Conservation (phyloP, 768 basidiomycete species). For the Tricholoma hemisulphureum region DNA sequence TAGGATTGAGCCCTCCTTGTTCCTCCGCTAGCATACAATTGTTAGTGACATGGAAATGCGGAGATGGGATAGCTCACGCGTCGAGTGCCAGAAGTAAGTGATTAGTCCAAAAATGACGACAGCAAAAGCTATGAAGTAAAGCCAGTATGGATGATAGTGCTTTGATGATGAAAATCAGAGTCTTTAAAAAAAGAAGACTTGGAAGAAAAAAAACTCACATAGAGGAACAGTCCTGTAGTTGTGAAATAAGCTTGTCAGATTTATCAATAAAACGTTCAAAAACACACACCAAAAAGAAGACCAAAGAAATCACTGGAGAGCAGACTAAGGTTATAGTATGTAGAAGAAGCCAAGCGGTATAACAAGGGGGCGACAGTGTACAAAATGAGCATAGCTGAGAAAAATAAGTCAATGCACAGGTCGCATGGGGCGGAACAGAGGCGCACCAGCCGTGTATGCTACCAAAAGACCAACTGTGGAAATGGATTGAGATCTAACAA, state of each 20-base stretch:
- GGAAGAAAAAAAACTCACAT: constrained; percentile 27
- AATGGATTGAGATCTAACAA: constrained; percentile 2
- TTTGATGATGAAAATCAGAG: constrained; percentile 25
- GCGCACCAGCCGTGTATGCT: constrained; percentile 38
- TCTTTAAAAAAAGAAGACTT: background rate
- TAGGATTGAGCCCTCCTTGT: constrained; percentile 21
- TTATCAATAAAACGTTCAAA: constrained; percentile 14
- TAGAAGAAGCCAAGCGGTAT: constrained; percentile 82
- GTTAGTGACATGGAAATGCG: constrained; percentile 1
- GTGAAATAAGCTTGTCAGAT: constrained; percentile 1
- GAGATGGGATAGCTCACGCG: constrained; percentile 54
- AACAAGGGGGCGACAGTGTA: constrained; percentile 85
- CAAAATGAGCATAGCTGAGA: constrained; percentile 74
- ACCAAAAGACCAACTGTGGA: constrained; percentile 43
- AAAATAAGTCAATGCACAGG: background rate
- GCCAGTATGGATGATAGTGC: constrained; percentile 84
- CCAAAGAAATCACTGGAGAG: constrained; percentile 91
- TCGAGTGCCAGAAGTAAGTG: constrained; percentile 83
- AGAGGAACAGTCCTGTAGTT: constrained; percentile 47
- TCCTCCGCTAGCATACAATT: constrained; percentile 20
- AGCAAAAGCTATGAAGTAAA: constrained; percentile 80
- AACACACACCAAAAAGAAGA: constrained; percentile 62
- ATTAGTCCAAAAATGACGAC: constrained; percentile 72
- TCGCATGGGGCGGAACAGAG: background rate
- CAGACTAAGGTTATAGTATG: constrained; percentile 81